Conservation (phyloP, 2,329 filamentous ascomycete species). For the Aspergillus luchuensis region DNA sequence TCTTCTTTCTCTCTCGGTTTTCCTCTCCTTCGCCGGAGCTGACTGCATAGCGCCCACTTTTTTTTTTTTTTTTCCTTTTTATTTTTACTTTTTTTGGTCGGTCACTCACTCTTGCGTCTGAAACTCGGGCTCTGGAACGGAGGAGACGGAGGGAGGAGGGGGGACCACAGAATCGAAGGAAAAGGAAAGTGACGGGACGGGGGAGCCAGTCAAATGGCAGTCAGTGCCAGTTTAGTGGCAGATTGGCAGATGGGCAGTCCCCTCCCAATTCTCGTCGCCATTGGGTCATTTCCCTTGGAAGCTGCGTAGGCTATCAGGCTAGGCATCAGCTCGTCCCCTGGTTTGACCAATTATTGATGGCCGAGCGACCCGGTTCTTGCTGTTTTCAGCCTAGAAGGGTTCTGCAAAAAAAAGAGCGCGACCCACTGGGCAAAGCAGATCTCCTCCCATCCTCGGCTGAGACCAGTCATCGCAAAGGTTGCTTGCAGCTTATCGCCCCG, state of each 20-base stretch:
- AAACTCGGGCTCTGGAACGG: slow-evolving; percentile 19
- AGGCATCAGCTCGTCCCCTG: slow-evolving; percentile 18
- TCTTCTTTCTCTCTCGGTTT: not conserved
- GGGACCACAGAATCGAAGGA: not conserved
- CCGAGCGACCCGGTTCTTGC: slow-evolving; percentile 8
- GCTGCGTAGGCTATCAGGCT: slow-evolving; percentile 21
- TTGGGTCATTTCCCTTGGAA: slow-evolving; percentile 14
- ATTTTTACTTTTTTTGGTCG: not conserved
- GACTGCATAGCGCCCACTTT: not conserved
- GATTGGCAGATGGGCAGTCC: not conserved
- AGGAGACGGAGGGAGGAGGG: slow-evolving; percentile 1
- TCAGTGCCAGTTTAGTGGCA: slow-evolving; percentile 11
- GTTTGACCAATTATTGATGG: slow-evolving; percentile 16
- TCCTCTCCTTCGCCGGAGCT: not conserved
- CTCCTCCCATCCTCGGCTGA: slow-evolving; percentile 11
- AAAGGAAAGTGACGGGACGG: not conserved
- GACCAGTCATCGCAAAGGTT: slow-evolving; percentile 17
- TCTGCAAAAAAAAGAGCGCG: slow-evolving; percentile 9
- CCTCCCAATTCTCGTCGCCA: not conserved
- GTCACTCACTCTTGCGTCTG: slow-evolving; percentile 9
- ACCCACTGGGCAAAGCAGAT: slow-evolving; percentile 22
- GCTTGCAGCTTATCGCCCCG: slow-evolving; percentile 25
- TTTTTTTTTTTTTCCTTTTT: not conserved
- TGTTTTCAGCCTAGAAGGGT: slow-evolving; percentile 20
- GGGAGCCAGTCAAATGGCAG: too few relatives aligned